Evolutionary conservation across 768 basidiomycete genomes (phyloP).

Genomic region (Boletus sp.): DNA sequence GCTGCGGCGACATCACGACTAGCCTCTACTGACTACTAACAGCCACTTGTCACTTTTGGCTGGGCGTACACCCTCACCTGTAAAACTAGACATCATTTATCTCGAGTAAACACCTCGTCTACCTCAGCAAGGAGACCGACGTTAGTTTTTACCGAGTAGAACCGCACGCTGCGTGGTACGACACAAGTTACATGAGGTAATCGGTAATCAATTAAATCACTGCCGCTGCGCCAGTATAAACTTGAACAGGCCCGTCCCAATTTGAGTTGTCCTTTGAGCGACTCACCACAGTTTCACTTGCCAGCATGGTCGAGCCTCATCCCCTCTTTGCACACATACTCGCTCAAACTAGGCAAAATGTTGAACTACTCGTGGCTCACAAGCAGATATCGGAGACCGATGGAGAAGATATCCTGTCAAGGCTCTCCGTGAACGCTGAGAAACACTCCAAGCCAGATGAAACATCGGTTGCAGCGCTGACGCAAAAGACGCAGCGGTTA

Average conservation of each 20-base stretch:
- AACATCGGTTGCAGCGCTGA: constrained; percentile 18
- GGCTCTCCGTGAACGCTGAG: constrained; percentile 31
- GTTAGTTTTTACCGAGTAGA: neutral
- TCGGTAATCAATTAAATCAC: neutral
- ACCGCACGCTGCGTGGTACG: neutral
- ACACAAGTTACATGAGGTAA: constrained; percentile 22
- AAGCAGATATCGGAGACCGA: constrained; percentile 40
- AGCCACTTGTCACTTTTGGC: too few species aligned
- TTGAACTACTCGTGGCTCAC: constrained; percentile 45
- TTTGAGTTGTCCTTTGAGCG: neutral
- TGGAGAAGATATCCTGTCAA: constrained; percentile 39
- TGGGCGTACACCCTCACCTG: too few species aligned
- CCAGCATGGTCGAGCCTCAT: constrained; percentile 25
- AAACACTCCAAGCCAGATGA: constrained; percentile 16
- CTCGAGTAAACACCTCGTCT: too few species aligned
- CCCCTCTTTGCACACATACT: constrained; percentile 38
- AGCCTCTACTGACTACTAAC: too few species aligned
- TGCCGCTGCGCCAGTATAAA: constrained; percentile 11
- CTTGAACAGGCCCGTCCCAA: neutral
- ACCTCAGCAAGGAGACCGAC: neutral
- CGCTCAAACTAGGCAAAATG: constrained; percentile 45
- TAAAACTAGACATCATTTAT: too few species aligned
- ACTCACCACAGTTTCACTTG: neutral
- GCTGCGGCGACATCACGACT: too few species aligned
- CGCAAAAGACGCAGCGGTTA: constrained; percentile 22